Percentiles rank a stretch among this genome's conserved stretches.
These are phyloP conservation scores for Floccularia luteovirens DNA, from an alignment of 768 basidiomycete genomes.

Conservation along the genomic window DNA sequence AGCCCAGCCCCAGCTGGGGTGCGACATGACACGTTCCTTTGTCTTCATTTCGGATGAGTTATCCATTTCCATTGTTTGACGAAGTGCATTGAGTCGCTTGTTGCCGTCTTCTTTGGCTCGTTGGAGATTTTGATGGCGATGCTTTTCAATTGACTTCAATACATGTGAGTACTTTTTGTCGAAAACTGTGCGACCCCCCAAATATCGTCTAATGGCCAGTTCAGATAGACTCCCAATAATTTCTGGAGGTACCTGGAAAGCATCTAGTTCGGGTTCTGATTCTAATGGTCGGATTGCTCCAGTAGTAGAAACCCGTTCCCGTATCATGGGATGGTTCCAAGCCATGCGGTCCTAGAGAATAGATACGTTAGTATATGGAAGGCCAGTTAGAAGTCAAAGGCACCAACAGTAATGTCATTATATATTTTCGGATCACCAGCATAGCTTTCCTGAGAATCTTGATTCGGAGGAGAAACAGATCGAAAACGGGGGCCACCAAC, in stretches of 20 bases:
- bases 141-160: conserved; percentile 51
- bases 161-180: conserved; percentile 61
- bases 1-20: conserved; percentile 67
- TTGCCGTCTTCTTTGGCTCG: conserved; percentile 56
- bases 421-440: conserved; percentile 67
- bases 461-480: conserved; percentile 7
- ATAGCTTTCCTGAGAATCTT: conserved; percentile 15
- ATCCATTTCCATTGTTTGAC: conserved; percentile 16
- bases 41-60: conserved; percentile 6
- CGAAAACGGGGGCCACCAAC: conserved; percentile 28
- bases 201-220: conserved; percentile 66
- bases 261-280: conserved; percentile 54
- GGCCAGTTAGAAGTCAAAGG: background rate
- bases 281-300: conserved; percentile 85
- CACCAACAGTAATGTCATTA: conserved; percentile 33
- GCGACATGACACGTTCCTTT: conserved; percentile 31
- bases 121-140: conserved; percentile 58
- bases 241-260: conserved; percentile 56
- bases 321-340: conserved; percentile 66
- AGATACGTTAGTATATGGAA: background rate
- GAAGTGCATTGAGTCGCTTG: conserved; percentile 41
- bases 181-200: conserved; percentile 51
- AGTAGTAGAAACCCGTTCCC: conserved; percentile 80
- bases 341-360: conserved; percentile 21
- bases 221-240: conserved; percentile 74